These are phyloP conservation scores for Lentinula sp. DNA, from an alignment of 768 basidiomycete species.

Conservation along the genomic window DNA sequence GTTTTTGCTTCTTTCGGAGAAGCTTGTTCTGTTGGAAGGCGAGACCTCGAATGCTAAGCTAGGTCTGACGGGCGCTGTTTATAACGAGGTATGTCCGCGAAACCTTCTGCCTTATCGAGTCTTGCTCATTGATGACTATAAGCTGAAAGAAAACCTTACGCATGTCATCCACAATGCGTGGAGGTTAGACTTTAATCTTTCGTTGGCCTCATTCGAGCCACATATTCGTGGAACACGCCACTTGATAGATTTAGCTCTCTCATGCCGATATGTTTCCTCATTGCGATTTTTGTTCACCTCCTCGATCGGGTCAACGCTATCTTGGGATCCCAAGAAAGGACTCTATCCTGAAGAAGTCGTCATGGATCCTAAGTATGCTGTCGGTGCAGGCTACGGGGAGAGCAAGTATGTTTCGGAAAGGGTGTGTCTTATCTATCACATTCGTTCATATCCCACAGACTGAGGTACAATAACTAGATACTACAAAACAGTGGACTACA, in stretches of 20 bases:
- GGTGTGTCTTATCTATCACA: not conserved
- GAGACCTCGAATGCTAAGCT: not conserved
- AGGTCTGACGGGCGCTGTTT: not conserved
- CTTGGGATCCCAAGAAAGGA: conserved; percentile 17
- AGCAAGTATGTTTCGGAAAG: conserved; percentile 15
- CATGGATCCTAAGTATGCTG: conserved; percentile 4
- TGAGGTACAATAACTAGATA: conserved; percentile 9
- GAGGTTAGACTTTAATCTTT: conserved; percentile 31
- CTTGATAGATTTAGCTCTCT: conserved; percentile 19
- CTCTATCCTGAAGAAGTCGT: conserved; percentile 16
- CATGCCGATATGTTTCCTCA: not conserved
- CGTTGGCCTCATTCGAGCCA: conserved; percentile 25
- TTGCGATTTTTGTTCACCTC: conserved; percentile 23
- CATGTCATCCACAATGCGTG: conserved; percentile 27
- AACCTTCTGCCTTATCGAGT: no score
- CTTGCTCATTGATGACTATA: no score
- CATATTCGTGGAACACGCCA: conserved; percentile 21
- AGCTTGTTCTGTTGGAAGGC: not conserved
- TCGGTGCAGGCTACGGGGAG: conserved; percentile 11
- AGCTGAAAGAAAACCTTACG: conserved; percentile 9
- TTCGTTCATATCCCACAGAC: no score
- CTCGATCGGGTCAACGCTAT: conserved; percentile 20
- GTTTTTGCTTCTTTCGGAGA: not conserved
- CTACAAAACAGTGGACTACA: conserved; percentile 24
- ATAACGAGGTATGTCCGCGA: not conserved